Evolutionary conservation across 306 rosid species (phyloP), one percentile per base, ranked within the genome.

Genomic region (Canavalia gladiata): DNA sequence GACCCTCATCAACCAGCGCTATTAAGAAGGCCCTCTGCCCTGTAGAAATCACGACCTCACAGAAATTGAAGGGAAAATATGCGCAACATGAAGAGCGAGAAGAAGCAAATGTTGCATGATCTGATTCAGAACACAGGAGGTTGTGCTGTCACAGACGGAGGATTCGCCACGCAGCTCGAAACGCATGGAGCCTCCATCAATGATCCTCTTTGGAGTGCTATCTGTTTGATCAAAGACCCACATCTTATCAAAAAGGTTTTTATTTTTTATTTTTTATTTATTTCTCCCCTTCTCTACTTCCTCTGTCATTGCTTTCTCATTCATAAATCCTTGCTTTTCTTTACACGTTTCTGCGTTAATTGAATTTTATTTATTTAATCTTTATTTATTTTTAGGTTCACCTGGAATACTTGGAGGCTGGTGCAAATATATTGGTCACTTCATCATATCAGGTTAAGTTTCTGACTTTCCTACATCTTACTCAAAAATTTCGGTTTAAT

Each of bases 171-270:
- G 8, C 96, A 94, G 79, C 93, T 92, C 12, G 98, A 92, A 88
- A 83, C 57, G 7, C 97, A 88, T 63, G 98, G 94, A 41, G 93
- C 97, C 52, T 77, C 86, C 74, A 82, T 92, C 59, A 87, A 90
- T 73, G 98, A 92, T 77, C 85, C 97, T 75, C 94, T 94, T 37
- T 92, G 98, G 98, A 94, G 98, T 71, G 94, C 97, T 37, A 78
- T 92, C 68, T 91, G 84, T 84, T 91, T 94, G 82, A 87, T 92
- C 84, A 86, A 88, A 75, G 78, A 87, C 67, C 90, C 97, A 18
- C 80, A 88, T 39, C 91, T 94, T 65, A 89, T 94, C 77, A 87
- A 91, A 45, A 50, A 85, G 93, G 98, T 30, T 58, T 37, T 37
- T 47, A 30, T 64, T 13, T 35, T 49, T 0, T 12, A 18, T 46